Evolutionary conservation across 176 grass and related monocot genomes (phyloP).

Genomic region (Luzula sylvatica): DNA sequence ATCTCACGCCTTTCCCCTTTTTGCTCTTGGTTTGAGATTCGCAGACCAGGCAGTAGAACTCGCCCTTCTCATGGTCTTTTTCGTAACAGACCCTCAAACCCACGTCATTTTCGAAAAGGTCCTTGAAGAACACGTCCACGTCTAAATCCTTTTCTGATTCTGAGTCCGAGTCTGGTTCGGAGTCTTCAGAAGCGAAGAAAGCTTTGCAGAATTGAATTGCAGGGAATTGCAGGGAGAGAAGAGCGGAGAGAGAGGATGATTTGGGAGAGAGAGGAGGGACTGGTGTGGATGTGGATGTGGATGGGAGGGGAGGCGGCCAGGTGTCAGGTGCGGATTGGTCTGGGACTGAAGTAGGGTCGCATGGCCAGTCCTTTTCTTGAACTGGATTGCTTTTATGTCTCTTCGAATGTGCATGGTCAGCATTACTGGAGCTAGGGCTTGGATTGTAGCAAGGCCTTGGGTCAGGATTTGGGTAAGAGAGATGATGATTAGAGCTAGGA

Average conservation of each 20-base stretch:
- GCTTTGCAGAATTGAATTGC: slow-evolving; percentile 18
- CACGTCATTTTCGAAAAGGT: slow-evolving; percentile 30
- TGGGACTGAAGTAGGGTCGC: slow-evolving; percentile 7
- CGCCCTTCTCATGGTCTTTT: slow-evolving; percentile 25
- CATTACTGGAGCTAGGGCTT: neutral
- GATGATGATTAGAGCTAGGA: neutral
- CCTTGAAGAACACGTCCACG: slow-evolving; percentile 20
- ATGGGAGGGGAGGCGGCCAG: neutral
- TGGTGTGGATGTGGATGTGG: neutral
- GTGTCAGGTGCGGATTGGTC: neutral
- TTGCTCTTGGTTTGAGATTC: slow-evolving; percentile 19
- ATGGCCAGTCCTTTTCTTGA: neutral
- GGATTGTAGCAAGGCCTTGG: neutral
- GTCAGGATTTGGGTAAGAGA: neutral
- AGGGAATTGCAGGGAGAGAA: slow-evolving; percentile 7
- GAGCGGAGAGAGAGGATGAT: neutral
- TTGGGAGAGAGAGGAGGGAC: neutral
- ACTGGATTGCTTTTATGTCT: neutral
- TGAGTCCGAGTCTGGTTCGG: slow-evolving; percentile 19
- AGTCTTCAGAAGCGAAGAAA: slow-evolving; percentile 33
- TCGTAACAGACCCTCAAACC: slow-evolving; percentile 43
- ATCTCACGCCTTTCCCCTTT: slow-evolving; percentile 24
- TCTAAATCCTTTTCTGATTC: slow-evolving; percentile 15
- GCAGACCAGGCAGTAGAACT: slow-evolving; percentile 64
- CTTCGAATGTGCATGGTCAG: neutral